These are phyloP conservation scores for Chrysochromulina tobinii DNA, from an alignment of 78 protist species.

Conservation along the genomic window DNA sequence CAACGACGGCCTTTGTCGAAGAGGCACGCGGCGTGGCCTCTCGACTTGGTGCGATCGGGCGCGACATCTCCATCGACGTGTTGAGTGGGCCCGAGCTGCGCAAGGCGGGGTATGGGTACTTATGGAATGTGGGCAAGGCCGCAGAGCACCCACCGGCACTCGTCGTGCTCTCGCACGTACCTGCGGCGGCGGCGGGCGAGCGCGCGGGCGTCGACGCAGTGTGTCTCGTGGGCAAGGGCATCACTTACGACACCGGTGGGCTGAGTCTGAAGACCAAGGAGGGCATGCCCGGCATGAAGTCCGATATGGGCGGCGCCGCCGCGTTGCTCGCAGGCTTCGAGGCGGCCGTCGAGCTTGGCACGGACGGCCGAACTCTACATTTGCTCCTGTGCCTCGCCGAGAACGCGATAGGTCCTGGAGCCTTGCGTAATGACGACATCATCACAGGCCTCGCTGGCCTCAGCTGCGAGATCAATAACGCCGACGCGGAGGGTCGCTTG, in stretches of 20 bases:
- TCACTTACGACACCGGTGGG: conserved; percentile 32
- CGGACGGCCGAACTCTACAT: background rate
- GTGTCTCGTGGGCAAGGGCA: conserved; percentile 33
- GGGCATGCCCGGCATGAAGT: conserved; percentile 32
- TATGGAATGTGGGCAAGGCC: conserved; percentile 51
- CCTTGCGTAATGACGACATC: background rate
- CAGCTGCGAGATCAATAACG: background rate
- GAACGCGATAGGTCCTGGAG: background rate
- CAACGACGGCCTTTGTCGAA: background rate
- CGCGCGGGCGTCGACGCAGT: background rate
- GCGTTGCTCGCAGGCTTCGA: background rate
- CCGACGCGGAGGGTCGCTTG: conserved; percentile 3
- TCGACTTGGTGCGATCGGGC: background rate
- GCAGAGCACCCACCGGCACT: conserved; percentile 48
- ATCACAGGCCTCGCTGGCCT: background rate
- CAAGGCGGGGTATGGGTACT: conserved; percentile 29
- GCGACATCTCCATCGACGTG: background rate
- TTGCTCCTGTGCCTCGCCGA: background rate
- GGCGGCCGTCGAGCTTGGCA: background rate
- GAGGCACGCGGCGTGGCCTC: background rate
- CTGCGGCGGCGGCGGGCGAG: background rate
- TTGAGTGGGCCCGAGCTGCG: conserved; percentile 30
- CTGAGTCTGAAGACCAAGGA: conserved; percentile 11
- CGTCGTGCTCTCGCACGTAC: conserved; percentile 17
- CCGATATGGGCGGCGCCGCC: conserved; percentile 30